Base-by-base conservation (phyloP, 1,284 basidiomycete species). In the Ceratobasidium sp. region DNA sequence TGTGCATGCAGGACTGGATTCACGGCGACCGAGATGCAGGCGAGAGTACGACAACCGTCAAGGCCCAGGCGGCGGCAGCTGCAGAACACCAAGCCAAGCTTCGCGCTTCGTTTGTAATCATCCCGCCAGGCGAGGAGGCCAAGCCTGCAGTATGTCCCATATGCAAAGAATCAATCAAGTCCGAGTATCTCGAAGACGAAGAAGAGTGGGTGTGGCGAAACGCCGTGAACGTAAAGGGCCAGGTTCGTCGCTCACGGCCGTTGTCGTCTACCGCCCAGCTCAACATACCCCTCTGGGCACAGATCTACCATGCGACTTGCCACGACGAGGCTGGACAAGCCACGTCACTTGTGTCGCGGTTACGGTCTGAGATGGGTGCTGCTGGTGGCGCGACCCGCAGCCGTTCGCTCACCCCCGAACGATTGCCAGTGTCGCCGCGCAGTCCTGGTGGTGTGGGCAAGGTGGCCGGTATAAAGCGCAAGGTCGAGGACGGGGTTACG, bases 171-270 rank as follows among this genome's bases (percentile, higher is more conserved):
- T 81, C 81, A 70, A 86, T 99, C 81, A 94, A 94, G 83, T 88
- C 90, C 75, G 96, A 98, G 81, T 98, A 94, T 81, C 83, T 90
- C 73, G 95, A 99, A 79, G 96, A 98, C 71, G 95, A 97, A 75
- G 97, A 99, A 82, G 97, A 98, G 77, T 99, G 96, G 96, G 91
- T 98, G 21, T 99, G 95, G 94, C 87, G 86, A 77, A 98, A 99
- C 79, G 95, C 96, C 0, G 84, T 95, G 28, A 86, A 86, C 79
- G 89, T 90, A 72, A 92, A 95, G 75, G 91, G 91, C 71, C 86
- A 86, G 83, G 94, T 94, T 80, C 74, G 91, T 56, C 60, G 53
- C 73, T 61, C 73, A 74, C 25, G 60, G 14, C 9, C 23, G 7
- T 33, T 42, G 58, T 66, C 5, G 9, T 49, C 46, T 12, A n/a